Evolutionary conservation across 1,139 yeast species (phyloP), one percentile per base, ranked within the genome.

Genomic region (Sugiyamaella xylanicola): DNA sequence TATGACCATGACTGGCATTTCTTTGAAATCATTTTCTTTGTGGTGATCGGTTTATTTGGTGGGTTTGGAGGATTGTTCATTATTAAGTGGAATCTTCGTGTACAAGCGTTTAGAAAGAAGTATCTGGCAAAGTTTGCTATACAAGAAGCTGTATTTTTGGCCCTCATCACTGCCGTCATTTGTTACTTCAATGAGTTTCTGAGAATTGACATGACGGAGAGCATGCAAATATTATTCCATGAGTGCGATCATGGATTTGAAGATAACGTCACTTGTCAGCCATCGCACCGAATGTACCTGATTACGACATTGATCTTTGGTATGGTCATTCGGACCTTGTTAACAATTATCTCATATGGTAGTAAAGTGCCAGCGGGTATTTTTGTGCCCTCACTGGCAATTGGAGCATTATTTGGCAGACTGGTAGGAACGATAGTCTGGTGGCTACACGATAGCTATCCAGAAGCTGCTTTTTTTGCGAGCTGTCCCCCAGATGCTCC

Each of bases 381-480:
- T 9, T 92, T 92, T 73, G 97, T 92, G 15, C 98, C 98, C 0
- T 89, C 97, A 0, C 87, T 92, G 95, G 97, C 97, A 0, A 88
- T 93, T 1, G 98, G 98, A 4, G 97, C 97, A 0, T 83, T 95
- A 1, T 91, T 92, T 75, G 97, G 97, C 2, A 78, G 98, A 56
- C 85, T 95, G 0, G 68, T 90, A 16, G 97, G 97, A 1, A 77
- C 87, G 1, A 59, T 86, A 15, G 84, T 87, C 16, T 87, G 92
- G 63, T 65, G 75, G 32, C 61, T 86, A 11, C 80, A 85, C 35
- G 76, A 77, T 16, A 56, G 69, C 65, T 46, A 75, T 57, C 77
- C 80, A 0, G 72, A 75, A 9, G 71, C 80, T 1, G 55, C 66
- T 3, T 56, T 81, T 3, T 87, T 87, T 64, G 58, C 78, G 2